These are phyloP conservation scores for Raphanus raphanistrum DNA, from an alignment of 345 rosid genomes.

Conservation along the genomic window DNA sequence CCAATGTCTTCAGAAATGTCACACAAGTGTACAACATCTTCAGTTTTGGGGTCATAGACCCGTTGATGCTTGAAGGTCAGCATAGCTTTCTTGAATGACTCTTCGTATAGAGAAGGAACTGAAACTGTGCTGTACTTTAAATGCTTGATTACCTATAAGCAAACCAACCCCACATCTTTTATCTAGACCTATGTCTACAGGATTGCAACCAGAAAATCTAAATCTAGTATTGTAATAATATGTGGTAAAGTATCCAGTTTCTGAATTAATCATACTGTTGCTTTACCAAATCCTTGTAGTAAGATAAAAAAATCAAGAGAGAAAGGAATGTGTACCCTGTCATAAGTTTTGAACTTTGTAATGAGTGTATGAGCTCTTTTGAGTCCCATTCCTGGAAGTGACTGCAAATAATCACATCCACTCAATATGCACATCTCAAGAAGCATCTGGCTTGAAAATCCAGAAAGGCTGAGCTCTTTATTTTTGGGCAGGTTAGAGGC, in stretches of 20 bases:
- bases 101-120: constrained; percentile 86
- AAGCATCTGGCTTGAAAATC: constrained; percentile 80
- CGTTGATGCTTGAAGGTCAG: constrained; percentile 91
- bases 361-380: constrained; percentile 91
- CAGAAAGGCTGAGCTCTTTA: constrained; percentile 64
- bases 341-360: constrained; percentile 73
- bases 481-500: constrained; percentile 64
- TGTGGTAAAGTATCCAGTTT: neutral
- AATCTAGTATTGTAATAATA: neutral
- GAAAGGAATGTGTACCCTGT: constrained; percentile 53
- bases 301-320: constrained; percentile 12
- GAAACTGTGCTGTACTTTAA: constrained; percentile 69
- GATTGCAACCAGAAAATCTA: constrained; percentile 15
- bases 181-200: neutral
- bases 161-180: constrained; percentile 13
- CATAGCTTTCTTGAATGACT: constrained; percentile 78
- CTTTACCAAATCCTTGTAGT: neutral
- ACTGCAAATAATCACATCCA: constrained; percentile 94
- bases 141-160: constrained; percentile 81
- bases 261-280: neutral
- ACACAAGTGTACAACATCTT: constrained; percentile 61
- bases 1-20: constrained; percentile 47
- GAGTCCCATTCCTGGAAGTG: constrained; percentile 92
- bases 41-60: constrained; percentile 67
- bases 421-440: constrained; percentile 98